phyloP scores from a whole-genome alignment of 352 stramenopile species.

The Globisporangium uncinulatum region DNA sequence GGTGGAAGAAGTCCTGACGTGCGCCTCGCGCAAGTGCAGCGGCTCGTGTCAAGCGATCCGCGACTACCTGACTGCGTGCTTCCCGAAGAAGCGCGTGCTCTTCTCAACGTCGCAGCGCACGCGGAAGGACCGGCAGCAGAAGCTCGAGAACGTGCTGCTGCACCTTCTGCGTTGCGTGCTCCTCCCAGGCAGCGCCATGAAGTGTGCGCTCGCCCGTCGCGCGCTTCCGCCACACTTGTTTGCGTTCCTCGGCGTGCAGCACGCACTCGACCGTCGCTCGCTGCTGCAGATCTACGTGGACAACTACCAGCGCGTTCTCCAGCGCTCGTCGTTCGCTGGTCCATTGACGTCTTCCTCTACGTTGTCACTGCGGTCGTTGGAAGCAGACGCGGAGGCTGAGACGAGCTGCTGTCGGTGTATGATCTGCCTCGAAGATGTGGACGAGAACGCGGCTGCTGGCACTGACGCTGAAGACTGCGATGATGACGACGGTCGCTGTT shows the following conservation, averaged over 20 bases:
- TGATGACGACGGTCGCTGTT: not conserved
- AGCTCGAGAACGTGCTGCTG: conserved; percentile 59
- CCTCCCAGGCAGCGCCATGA: conserved; percentile 63
- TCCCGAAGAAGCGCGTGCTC: conserved; percentile 47
- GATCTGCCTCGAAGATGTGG: conserved; percentile 16
- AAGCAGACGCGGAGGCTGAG: not conserved
- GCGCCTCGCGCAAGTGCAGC: conserved; percentile 41
- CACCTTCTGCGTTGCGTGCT: conserved; percentile 62
- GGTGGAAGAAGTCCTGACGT: conserved; percentile 50
- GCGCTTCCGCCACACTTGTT: conserved; percentile 48
- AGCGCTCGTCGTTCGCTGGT: conserved; percentile 15
- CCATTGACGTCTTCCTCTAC: conserved; percentile 1
- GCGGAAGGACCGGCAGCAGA: conserved; percentile 38
- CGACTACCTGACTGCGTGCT: conserved; percentile 51
- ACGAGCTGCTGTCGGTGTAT: conserved; percentile 9
- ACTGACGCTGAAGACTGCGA: not conserved
- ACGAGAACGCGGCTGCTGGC: conserved; percentile 1
- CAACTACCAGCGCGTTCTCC: conserved; percentile 35
- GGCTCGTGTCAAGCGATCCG: conserved; percentile 67
- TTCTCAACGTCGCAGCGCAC: conserved; percentile 25
- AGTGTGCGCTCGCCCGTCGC: conserved; percentile 45
- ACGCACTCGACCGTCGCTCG: conserved; percentile 43
- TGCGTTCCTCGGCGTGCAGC: conserved; percentile 49
- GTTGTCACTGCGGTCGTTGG: not conserved
- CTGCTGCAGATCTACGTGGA: conserved; percentile 69